phyloP scores from a whole-genome alignment of 129 eudicot species.

The Centrapalus pauciflorus region DNA sequence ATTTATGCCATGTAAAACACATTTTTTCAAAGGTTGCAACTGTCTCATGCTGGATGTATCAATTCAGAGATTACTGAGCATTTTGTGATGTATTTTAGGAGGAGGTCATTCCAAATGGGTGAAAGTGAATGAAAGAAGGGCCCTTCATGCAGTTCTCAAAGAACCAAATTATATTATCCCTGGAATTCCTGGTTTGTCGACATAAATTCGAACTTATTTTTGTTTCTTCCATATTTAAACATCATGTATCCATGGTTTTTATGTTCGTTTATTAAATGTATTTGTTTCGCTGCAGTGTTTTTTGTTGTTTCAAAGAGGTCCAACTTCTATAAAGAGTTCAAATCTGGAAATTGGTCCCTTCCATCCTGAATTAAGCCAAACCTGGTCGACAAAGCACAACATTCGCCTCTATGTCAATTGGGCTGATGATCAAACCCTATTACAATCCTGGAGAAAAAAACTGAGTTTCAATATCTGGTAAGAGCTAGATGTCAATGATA shows the following conservation, averaged over 20 bases:
- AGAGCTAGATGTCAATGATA: neutral
- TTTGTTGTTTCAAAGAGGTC: slow-evolving; percentile 66
- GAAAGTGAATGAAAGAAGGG: slow-evolving; percentile 67
- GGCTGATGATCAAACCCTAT: too few species aligned
- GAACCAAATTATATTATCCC: slow-evolving; percentile 58
- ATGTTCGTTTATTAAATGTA: neutral
- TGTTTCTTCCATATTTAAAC: neutral
- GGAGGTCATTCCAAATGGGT: slow-evolving; percentile 49
- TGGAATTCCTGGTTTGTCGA: slow-evolving; percentile 81
- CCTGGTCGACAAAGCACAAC: too few species aligned
- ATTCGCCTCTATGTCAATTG: too few species aligned
- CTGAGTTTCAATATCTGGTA: neutral
- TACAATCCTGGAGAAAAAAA: neutral
- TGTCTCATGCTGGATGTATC: neutral
- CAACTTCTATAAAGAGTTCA: slow-evolving; percentile 71
- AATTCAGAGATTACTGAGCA: neutral
- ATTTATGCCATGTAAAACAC: neutral
- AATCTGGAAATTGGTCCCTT: slow-evolving; percentile 78
- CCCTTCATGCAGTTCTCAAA: slow-evolving; percentile 65
- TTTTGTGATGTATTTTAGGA: slow-evolving; percentile 32
- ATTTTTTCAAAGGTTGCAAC: neutral
- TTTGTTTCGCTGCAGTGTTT: slow-evolving; percentile 57
- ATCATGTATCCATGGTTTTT: neutral
- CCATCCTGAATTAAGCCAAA: slow-evolving; percentile 42
- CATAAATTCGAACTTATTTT: neutral